phyloP scores from a whole-genome alignment of 495 filamentous ascomycete genomes.

The Podospora tetraspora region DNA sequence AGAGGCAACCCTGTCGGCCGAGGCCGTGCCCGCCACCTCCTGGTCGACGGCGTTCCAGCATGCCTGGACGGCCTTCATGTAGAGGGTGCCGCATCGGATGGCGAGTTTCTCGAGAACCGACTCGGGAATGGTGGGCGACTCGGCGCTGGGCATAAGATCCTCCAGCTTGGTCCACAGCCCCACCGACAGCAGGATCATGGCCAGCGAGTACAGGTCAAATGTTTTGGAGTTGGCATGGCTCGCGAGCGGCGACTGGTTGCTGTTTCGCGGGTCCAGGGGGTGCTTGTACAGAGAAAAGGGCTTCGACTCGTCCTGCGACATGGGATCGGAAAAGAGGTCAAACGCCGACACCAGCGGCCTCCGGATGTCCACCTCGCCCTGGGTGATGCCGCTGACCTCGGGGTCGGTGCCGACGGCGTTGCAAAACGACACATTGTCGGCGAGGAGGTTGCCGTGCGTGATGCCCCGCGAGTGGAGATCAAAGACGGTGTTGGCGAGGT shows the following conservation, averaged over 20 bases:
- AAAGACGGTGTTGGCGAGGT: slow-evolving; percentile 68
- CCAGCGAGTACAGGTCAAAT: slow-evolving; percentile 80
- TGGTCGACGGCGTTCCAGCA: slow-evolving; percentile 75
- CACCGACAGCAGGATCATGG: slow-evolving; percentile 77
- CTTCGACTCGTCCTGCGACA: slow-evolving; percentile 38
- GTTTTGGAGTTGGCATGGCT: slow-evolving; percentile 48
- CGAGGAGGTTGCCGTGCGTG: slow-evolving; percentile 75
- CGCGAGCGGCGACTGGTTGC: slow-evolving; percentile 45
- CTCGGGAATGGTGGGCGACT: slow-evolving; percentile 34
- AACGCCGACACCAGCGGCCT: slow-evolving; percentile 75
- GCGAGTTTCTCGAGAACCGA: slow-evolving; percentile 56
- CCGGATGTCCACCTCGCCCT: slow-evolving; percentile 57
- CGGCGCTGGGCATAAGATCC: slow-evolving; percentile 45
- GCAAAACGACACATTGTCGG: slow-evolving; percentile 76
- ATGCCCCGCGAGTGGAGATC: slow-evolving; percentile 70
- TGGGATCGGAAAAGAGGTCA: slow-evolving; percentile 70
- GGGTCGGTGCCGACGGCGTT: slow-evolving; percentile 43
- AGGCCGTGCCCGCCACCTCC: slow-evolving; percentile 42
- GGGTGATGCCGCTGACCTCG: slow-evolving; percentile 33
- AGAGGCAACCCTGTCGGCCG: slow-evolving; percentile 38
- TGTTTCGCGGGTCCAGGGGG: slow-evolving; percentile 62
- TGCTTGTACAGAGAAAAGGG: slow-evolving; percentile 63
- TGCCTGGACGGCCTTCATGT: slow-evolving; percentile 73
- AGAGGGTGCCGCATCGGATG: slow-evolving; percentile 68
- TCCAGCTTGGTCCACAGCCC: slow-evolving; percentile 81